Evolutionary conservation across 768 basidiomycete genomes (phyloP), one percentile per base, ranked within the genome.

Genomic region (Tylopilus intermedius): DNA sequence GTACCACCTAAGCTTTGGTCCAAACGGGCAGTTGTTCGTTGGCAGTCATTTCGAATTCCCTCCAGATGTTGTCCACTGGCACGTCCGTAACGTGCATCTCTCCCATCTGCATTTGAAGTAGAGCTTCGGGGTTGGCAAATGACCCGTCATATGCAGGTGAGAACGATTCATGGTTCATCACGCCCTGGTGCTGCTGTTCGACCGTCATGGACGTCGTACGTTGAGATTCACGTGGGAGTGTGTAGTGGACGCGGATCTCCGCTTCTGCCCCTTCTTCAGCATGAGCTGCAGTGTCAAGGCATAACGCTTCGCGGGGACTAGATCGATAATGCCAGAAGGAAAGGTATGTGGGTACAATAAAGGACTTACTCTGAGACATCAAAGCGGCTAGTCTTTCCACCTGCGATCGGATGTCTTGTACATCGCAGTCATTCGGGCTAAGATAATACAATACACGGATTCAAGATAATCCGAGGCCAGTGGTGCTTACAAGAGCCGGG

Each of bases 231-330:
- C 83, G 80, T 6, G 78, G 58, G 87, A 88, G 15, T 79, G 79
- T 13, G 84, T 79, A 15, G 72, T 67, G 30, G 83, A 82, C 11
- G 75, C 69, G 1, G 75, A 61, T 49, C 71, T 81, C 53, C 86
- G 79, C 53, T 81, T 86, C 67, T 80, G 79, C 32, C 81, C 80
- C 52, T 85, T 76, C 70, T 91, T 91, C 49, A 96, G 68, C 86
- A 95, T 95, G 39, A 94, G 72, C 58, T 91, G 88, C 18, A 97
- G 75, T 5, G 92, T 94, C 35, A 92, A 70, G 8, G 94, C 94
- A 60, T 96, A 97, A 49, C 94, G 84, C 63, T 91, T 91, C 11
- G 92, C 94, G 22, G 94, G 93, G 54, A 94, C 93, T 94, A 62
- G 4, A 37, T 43, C 8, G 21, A 52, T n/a, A n/a, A 37, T 42